phyloP scores from a whole-genome alignment of 1,284 basidiomycete species.

The Cutaneotrichosporon curvatum region DNA sequence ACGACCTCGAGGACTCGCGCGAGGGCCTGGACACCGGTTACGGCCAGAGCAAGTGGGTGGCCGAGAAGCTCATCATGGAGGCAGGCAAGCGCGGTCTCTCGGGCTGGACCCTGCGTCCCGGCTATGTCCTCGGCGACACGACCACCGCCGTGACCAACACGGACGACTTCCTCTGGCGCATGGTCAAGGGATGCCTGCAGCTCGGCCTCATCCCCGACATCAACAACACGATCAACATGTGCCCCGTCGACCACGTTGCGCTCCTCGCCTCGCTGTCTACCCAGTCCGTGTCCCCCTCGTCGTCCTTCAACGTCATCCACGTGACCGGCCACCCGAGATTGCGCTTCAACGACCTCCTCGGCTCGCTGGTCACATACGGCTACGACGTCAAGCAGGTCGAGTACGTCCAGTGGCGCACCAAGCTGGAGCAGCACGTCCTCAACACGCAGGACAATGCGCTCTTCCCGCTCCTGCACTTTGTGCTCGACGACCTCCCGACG shows the following conservation, averaged over 20 bases:
- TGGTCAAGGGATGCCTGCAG: constrained; percentile 96
- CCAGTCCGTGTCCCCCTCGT: constrained; percentile 48
- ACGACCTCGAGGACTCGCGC: constrained; percentile 83
- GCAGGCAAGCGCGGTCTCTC: constrained; percentile 76
- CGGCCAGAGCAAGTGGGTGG: constrained; percentile 97
- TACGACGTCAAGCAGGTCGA: constrained; percentile 73
- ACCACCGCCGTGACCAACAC: constrained; percentile 90
- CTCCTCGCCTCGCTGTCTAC: constrained; percentile 69
- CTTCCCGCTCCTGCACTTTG: constrained; percentile 95
- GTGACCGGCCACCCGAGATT: constrained; percentile 79
- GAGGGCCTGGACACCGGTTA: constrained; percentile 79
- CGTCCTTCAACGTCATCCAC: constrained; percentile 65
- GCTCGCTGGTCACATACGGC: constrained; percentile 69
- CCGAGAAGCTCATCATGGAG: constrained; percentile 87
- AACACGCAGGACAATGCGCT: constrained; percentile 90
- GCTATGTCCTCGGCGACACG: constrained; percentile 94
- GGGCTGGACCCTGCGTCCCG: constrained; percentile 87
- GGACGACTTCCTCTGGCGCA: constrained; percentile 96
- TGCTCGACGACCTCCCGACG: constrained; percentile 92
- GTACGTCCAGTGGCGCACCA: constrained; percentile 85
- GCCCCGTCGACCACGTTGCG: constrained; percentile 95
- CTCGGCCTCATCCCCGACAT: constrained; percentile 94
- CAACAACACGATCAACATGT: constrained; percentile 97
- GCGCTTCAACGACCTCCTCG: constrained; percentile 84
- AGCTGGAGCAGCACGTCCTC: constrained; percentile 91